Percentiles rank a stretch among this genome's conserved stretches.
Conservation (phyloP, 2,329 filamentous ascomycete species). For the Coniochaeta sp. region DNA sequence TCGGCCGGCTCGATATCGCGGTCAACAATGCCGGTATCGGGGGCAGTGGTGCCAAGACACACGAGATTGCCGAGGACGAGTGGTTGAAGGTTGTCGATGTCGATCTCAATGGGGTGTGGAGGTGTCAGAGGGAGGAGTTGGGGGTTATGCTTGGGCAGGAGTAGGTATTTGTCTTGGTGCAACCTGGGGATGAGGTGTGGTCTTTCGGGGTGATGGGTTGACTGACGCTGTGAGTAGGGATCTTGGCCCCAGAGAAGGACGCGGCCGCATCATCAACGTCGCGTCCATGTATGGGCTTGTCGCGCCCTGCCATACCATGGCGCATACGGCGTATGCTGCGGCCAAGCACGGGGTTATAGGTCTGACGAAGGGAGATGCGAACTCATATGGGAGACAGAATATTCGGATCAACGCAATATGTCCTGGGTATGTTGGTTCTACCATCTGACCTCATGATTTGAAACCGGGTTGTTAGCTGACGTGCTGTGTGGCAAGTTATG, state of each 20-base stretch:
- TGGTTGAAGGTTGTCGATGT: conserved; percentile 43
- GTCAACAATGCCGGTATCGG: conserved; percentile 48
- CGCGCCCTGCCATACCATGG: conserved; percentile 23
- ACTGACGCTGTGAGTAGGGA: conserved; percentile 15
- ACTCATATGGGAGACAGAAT: conserved; percentile 38
- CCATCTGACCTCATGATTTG: neutral
- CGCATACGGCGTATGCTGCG: conserved; percentile 38
- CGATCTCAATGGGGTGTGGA: conserved; percentile 49
- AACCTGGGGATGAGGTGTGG: neutral
- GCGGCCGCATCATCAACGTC: conserved; percentile 47
- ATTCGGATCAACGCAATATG: conserved; percentile 57
- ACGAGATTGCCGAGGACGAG: conserved; percentile 35
- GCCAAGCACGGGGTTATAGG: conserved; percentile 47
- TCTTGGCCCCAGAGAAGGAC: conserved; percentile 27
- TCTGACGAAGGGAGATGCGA: conserved; percentile 45
- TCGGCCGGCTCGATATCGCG: conserved; percentile 46
- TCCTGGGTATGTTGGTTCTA: conserved; percentile 28
- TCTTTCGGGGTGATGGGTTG: neutral
- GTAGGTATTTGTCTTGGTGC: conserved; percentile 12
- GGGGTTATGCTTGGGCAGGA: conserved; percentile 43
- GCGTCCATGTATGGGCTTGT: conserved; percentile 43
- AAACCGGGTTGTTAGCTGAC: neutral
- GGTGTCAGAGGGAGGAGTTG: conserved; percentile 47
- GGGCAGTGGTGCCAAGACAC: conserved; percentile 31
- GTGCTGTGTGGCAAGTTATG: conserved; percentile 25